These are phyloP conservation scores for Gardenia jasminoides DNA, from an alignment of 257 asterid species.

Conservation along the genomic window DNA sequence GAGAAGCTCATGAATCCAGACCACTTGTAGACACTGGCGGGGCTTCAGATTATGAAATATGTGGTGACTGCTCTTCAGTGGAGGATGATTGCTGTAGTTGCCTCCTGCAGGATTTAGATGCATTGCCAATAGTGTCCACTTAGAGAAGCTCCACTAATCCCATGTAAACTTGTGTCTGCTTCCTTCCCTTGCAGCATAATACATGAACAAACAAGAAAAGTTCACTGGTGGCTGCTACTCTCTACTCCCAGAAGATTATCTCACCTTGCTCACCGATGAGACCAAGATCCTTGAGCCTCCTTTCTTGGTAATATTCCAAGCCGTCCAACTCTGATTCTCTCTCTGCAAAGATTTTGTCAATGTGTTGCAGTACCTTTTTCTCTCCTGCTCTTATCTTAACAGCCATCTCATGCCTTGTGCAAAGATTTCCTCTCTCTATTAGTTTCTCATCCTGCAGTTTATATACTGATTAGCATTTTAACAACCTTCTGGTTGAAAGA, in stretches of 20 bases:
- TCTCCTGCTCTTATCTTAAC: conserved; percentile 80
- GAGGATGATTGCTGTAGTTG: neutral
- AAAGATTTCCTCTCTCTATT: conserved; percentile 56
- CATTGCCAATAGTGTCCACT: neutral
- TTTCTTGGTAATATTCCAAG: conserved; percentile 85
- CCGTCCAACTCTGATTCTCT: conserved; percentile 70
- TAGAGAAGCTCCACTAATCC: neutral
- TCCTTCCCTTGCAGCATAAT: neutral
- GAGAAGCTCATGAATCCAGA: neutral
- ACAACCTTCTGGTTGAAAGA: neutral
- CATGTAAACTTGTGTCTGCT: neutral
- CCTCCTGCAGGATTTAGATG: neutral
- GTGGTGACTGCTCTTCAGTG: neutral
- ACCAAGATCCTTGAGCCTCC: conserved; percentile 91
- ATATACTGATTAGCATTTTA: neutral
- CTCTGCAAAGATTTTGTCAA: conserved; percentile 58
- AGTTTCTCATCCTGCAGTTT: conserved; percentile 74
- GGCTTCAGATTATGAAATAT: neutral
- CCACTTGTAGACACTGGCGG: neutral
- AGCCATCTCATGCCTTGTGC: conserved; percentile 69
- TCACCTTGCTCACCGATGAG: conserved; percentile 98
- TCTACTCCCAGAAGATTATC: conserved; percentile 80
- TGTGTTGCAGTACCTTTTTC: conserved; percentile 82
- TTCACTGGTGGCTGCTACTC: neutral
- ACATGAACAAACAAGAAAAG: neutral